phyloP scores from a whole-genome alignment of 805 yeast genomes.

The Blastobotrys americana region DNA sequence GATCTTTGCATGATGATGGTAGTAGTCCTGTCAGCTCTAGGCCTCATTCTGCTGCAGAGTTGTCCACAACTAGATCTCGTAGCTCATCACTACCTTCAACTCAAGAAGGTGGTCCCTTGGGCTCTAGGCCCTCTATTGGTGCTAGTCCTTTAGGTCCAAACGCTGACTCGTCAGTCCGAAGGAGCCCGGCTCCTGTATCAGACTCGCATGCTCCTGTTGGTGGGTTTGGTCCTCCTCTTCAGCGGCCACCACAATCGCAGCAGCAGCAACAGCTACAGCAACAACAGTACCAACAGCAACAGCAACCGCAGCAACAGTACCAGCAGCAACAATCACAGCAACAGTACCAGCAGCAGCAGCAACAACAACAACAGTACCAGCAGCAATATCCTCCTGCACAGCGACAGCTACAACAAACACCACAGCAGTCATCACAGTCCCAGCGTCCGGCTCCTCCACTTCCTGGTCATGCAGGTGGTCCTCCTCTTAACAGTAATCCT shows the following conservation, averaged over 20 bases:
- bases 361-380: not conserved
- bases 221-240: slow-evolving; percentile 5
- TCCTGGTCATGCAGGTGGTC: slow-evolving; percentile 3
- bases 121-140: slow-evolving; percentile 17
- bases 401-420: not conserved
- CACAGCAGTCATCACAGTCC: not conserved
- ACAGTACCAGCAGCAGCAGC: not conserved
- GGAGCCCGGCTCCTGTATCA: slow-evolving; percentile 1
- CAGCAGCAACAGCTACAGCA: slow-evolving; percentile 2
- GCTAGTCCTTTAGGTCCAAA: slow-evolving; percentile 4
- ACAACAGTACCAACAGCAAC: slow-evolving; percentile 4
- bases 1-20: slow-evolving; percentile 18
- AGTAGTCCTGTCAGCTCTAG: slow-evolving; percentile 2
- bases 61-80: not conserved
- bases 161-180: not conserved
- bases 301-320: not conserved
- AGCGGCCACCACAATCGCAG: slow-evolving; percentile 5
- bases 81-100: slow-evolving; percentile 2
- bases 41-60: not conserved
- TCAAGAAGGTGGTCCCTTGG: slow-evolving; percentile 11
- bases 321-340: not conserved
- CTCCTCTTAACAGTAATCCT: not conserved
- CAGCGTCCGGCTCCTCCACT: not conserved
- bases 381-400: not conserved
- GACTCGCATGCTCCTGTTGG: slow-evolving; percentile 9